phyloP scores from a whole-genome alignment of 108 stramenopile species.

The Skeletonema costatum region DNA sequence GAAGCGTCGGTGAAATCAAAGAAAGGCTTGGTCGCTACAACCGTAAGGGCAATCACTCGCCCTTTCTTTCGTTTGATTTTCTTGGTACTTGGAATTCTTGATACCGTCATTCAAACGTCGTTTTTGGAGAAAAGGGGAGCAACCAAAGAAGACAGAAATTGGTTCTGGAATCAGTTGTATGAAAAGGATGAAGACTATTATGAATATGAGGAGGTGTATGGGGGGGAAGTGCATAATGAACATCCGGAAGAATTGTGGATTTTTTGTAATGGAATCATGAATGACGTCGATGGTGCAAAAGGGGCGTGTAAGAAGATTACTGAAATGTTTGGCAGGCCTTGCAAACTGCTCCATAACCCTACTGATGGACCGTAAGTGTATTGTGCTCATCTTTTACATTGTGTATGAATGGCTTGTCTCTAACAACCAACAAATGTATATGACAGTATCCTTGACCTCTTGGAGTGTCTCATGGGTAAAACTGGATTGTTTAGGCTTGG shows the following conservation, averaged over 20 bases:
- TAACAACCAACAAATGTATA: no score
- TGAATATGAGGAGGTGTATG: background rate
- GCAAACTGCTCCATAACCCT: background rate
- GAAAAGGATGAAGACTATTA: background rate
- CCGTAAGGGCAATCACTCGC: background rate
- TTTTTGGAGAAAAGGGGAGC: background rate
- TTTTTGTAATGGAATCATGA: background rate
- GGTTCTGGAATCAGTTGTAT: background rate
- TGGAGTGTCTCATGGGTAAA: slow-evolving; percentile 2
- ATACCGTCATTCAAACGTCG: background rate
- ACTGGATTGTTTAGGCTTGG: slow-evolving; percentile 1
- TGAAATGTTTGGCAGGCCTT: slow-evolving; percentile 1
- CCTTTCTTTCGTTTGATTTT: background rate
- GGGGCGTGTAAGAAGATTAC: background rate
- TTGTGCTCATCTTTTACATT: no score
- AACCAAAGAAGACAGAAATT: background rate
- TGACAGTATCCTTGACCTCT: background rate
- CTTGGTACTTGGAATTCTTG: background rate
- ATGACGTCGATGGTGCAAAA: background rate
- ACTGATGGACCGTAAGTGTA: background rate
- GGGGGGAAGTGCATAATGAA: background rate
- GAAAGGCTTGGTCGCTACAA: background rate
- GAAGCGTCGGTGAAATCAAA: background rate
- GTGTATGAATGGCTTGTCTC: no score
- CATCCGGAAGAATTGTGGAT: slow-evolving; percentile 1